Percentiles rank a stretch among this genome's conserved stretches.
Conservation (phyloP, 139 green algal species). For the Micromonas pusilla region DNA sequence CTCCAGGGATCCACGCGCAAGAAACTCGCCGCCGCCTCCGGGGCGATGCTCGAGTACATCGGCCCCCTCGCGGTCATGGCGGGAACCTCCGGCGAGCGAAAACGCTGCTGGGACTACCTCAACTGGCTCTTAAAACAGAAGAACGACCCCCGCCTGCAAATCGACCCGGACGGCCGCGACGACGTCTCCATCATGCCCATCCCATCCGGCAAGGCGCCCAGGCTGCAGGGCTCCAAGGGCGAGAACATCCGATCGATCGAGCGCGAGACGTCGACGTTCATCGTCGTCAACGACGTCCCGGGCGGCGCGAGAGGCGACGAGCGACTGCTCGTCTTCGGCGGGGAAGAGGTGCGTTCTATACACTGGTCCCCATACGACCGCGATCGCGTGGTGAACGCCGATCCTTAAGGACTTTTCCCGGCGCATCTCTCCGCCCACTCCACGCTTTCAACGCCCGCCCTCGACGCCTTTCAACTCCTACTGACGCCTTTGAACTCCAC, state of each 20-base stretch:
- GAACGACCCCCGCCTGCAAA: background rate
- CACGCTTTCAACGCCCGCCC: too few species aligned
- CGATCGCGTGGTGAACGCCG: too few species aligned
- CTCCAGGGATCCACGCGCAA: constrained; percentile 16
- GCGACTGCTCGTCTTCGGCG: background rate
- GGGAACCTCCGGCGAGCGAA: background rate
- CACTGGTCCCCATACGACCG: too few species aligned
- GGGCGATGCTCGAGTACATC: constrained; percentile 21
- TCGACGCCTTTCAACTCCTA: too few species aligned
- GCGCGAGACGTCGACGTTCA: background rate
- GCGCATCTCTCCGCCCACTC: too few species aligned
- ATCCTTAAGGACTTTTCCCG: too few species aligned
- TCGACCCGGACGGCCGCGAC: background rate
- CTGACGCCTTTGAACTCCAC: too few species aligned
- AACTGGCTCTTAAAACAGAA: constrained; percentile 17
- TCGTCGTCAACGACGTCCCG: background rate
- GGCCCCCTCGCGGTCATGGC: constrained; percentile 10
- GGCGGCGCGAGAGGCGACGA: background rate
- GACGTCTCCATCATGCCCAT: background rate
- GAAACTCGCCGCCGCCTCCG: constrained; percentile 19
- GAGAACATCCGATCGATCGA: constrained; percentile 1
- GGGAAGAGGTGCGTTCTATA: too few species aligned
- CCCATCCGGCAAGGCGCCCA: background rate
- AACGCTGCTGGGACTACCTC: constrained; percentile 20
- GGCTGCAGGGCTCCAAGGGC: background rate